Conservation (phyloP, 352 stramenopile species). For the Phytopythium montanum region DNA sequence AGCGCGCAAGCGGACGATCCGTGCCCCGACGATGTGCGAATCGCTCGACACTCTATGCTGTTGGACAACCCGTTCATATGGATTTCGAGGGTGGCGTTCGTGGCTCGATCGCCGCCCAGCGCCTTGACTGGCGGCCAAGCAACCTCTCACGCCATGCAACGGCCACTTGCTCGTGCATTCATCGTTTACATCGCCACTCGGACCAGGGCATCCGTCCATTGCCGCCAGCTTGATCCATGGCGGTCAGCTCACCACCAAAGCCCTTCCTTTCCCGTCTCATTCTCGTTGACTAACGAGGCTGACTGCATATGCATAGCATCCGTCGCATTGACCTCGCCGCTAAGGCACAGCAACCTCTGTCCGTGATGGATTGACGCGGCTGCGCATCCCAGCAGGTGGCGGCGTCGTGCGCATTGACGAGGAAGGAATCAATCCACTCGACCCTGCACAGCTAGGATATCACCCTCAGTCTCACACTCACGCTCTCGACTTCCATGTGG, state of each 20-base stretch:
- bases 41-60: background rate
- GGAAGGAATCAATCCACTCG: too few species aligned
- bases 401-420: background rate
- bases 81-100: too few species aligned
- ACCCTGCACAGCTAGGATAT: too few species aligned
- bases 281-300: background rate
- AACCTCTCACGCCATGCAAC: background rate
- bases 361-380: background rate
- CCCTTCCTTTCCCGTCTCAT: background rate
- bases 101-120: too few species aligned
- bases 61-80: too few species aligned
- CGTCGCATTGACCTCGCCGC: background rate
- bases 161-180: background rate
- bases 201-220: background rate
- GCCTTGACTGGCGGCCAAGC: background rate
- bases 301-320: background rate
- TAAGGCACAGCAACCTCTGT: background rate
- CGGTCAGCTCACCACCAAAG: background rate
- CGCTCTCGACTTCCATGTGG: background rate
- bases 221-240: background rate
- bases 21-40: background rate
- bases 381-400: background rate
- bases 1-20: background rate
- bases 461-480: too few species aligned
- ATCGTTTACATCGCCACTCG: background rate